phyloP scores from a whole-genome alignment of 2,329 filamentous ascomycete genomes.

The Alternaria ventricosa region DNA sequence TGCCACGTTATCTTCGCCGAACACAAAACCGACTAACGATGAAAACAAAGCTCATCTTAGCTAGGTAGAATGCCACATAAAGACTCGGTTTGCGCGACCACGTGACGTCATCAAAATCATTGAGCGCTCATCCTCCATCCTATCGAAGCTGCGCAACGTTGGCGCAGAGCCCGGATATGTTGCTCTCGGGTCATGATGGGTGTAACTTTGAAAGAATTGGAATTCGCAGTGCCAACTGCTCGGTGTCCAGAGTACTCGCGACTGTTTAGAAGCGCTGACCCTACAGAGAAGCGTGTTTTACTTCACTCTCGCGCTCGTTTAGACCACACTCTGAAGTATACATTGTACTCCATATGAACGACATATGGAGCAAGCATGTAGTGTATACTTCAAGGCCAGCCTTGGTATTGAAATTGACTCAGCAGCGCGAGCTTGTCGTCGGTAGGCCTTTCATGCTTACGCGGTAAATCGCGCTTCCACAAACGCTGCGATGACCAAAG shows the following conservation, averaged over 20 bases:
- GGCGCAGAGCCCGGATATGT: background rate
- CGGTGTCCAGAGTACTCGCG: background rate
- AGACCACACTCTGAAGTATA: background rate
- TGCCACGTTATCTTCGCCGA: background rate
- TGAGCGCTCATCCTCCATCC: background rate
- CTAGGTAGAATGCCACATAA: background rate
- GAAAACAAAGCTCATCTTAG: background rate
- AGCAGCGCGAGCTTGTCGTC: background rate
- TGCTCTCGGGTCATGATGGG: background rate
- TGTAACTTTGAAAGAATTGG: background rate
- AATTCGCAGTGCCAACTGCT: accelerated
- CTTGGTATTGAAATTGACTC: background rate
- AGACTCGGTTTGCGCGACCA: background rate
- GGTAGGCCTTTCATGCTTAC: background rate
- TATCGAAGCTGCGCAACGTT: background rate
- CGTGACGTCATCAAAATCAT: background rate
- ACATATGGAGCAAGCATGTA: background rate
- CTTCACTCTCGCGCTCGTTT: accelerated
- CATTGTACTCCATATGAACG: background rate
- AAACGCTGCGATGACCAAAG: background rate
- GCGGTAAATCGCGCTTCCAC: background rate
- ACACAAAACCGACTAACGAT: background rate
- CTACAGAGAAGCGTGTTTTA: background rate
- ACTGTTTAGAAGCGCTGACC: background rate
- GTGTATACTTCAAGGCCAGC: background rate